Percentiles rank a stretch among this genome's conserved stretches.
Conservation (phyloP, 305 asterid species). For the Stenogyne calaminthoides region DNA sequence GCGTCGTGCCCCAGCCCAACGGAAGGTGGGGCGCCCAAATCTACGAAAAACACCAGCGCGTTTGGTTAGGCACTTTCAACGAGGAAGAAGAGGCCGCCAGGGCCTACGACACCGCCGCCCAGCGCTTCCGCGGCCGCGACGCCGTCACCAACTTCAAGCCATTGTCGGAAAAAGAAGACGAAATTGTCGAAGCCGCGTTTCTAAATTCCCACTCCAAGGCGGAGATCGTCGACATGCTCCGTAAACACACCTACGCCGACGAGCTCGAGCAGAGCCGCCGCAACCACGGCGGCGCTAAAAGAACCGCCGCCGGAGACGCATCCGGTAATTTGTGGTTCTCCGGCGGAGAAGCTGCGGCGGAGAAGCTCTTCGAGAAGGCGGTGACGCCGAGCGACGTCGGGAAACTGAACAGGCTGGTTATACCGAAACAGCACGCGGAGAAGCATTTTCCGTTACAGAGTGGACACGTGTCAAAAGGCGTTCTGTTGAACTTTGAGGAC, state of each 20-base stretch:
- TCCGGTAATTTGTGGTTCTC: conserved; percentile 26
- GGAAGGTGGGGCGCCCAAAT: conserved; percentile 99
- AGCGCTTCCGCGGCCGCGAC: conserved; percentile 86
- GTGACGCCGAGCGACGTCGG: conserved; percentile 95
- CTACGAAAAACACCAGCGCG: conserved; percentile 90
- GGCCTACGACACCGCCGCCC: conserved; percentile 83
- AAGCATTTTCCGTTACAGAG: conserved; percentile 70
- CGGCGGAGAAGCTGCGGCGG: conserved; percentile 36
- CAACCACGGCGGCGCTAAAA: conserved; percentile 38
- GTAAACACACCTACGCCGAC: conserved; percentile 78
- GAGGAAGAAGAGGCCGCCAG: conserved; percentile 82
- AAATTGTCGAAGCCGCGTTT: conserved; percentile 46
- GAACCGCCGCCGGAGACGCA: neutral
- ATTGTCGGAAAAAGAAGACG: conserved; percentile 44
- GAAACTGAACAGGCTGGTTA: conserved; percentile 75
- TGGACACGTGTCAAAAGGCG: conserved; percentile 58
- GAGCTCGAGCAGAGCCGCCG: conserved; percentile 74
- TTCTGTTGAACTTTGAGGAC: conserved; percentile 71
- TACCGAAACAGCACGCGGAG: conserved; percentile 87
- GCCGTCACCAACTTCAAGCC: conserved; percentile 79
- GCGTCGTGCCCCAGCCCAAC: conserved; percentile 98
- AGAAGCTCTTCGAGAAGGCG: conserved; percentile 73
- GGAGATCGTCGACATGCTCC: conserved; percentile 84
- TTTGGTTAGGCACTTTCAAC: conserved; percentile 92
- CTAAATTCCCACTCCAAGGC: conserved; percentile 70